phyloP scores from a whole-genome alignment of 805 yeast species.

The Candida taoyuanica region DNA sequence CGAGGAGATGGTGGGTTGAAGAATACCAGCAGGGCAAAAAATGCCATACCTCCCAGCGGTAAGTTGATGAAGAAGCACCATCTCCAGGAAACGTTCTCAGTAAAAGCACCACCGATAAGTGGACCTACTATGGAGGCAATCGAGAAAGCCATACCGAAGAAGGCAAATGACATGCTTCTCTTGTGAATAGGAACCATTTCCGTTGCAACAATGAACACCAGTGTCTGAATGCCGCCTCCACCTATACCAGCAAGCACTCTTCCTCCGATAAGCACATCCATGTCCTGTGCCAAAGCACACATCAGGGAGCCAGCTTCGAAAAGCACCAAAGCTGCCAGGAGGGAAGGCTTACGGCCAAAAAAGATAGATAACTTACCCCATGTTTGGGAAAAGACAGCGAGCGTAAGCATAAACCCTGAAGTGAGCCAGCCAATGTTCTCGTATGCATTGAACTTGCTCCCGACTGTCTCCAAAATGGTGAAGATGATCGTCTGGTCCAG shows the following conservation, averaged over 20 bases:
- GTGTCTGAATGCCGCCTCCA: conserved; percentile 60
- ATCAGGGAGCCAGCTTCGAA: conserved; percentile 62
- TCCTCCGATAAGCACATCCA: conserved; percentile 65
- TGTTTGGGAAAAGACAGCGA: conserved; percentile 48
- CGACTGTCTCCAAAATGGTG: conserved; percentile 46
- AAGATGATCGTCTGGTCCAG: conserved; percentile 57
- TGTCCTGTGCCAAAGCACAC: conserved; percentile 47
- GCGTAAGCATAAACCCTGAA: conserved; percentile 49
- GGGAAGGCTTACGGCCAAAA: conserved; percentile 45
- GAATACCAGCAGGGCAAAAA: conserved; percentile 33
- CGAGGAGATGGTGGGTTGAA: conserved; percentile 45
- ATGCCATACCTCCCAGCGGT: conserved; percentile 56
- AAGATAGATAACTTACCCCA: conserved; percentile 56
- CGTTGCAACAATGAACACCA: conserved; percentile 51
- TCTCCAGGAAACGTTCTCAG: conserved; percentile 59
- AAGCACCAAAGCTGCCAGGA: conserved; percentile 23
- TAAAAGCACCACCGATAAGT: conserved; percentile 61
- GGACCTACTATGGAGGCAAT: conserved; percentile 59
- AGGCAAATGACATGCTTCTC: conserved; percentile 20
- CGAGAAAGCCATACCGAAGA: conserved; percentile 34
- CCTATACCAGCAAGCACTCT: conserved; percentile 70
- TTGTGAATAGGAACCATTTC: conserved; percentile 39
- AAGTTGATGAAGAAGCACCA: conserved; percentile 67
- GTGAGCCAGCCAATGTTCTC: conserved; percentile 56
- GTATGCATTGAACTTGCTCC: conserved; percentile 46